These are phyloP conservation scores for Oxytropis ochrocephala DNA, from an alignment of 306 rosid species.

Conservation along the genomic window DNA sequence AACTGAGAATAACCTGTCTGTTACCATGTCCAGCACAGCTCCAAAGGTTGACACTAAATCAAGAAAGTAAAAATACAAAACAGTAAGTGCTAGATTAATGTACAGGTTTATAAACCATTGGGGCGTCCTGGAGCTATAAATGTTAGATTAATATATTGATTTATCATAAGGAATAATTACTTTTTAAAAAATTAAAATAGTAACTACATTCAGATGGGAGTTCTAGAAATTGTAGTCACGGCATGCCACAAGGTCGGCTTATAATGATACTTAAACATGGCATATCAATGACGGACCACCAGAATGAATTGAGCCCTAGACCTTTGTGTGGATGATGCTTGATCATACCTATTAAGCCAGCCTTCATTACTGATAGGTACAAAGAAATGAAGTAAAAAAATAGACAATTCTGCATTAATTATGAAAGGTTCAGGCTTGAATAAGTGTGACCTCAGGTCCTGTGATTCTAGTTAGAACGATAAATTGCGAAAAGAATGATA, in stretches of 20 bases:
- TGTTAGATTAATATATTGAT: no score
- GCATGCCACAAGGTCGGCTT: neutral
- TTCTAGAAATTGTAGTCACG: neutral
- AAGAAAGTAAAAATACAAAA: slow-evolving; percentile 12
- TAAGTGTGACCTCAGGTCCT: no score
- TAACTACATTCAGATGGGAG: neutral
- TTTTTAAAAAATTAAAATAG: neutral
- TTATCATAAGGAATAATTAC: neutral
- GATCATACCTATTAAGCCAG: slow-evolving; percentile 16
- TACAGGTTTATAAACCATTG: no score
- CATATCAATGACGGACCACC: neutral
- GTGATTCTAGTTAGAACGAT: no score
- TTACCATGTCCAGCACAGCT: slow-evolving; percentile 97
- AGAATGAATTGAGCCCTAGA: neutral
- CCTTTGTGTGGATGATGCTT: neutral
- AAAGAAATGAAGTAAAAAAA: no score
- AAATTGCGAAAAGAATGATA: no score
- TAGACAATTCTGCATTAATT: no score
- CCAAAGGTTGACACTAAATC: slow-evolving; percentile 94
- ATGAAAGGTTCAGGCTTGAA: no score
- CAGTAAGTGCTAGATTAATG: no score
- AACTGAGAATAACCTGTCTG: slow-evolving; percentile 66
- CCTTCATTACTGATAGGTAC: neutral
- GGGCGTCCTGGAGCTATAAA: no score
- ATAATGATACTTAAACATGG: neutral